phyloP scores from a whole-genome alignment of 2,329 filamentous ascomycete genomes.

The Aureobasidium sp. region DNA sequence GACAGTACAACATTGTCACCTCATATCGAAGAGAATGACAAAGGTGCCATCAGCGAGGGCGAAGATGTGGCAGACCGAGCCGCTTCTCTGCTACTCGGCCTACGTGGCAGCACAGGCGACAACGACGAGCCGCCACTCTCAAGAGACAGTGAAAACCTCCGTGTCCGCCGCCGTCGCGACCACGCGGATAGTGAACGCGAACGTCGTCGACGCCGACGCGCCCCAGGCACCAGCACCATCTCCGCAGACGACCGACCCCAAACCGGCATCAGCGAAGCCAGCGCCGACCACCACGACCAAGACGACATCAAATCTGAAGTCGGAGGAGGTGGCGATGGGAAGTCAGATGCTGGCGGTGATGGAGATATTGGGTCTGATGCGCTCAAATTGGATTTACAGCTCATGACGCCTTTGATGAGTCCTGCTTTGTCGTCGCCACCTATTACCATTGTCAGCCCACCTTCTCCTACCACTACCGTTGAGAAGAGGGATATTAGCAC shows the following conservation, averaged over 20 bases:
- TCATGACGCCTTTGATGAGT: slow-evolving; percentile 19
- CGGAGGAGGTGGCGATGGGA: slow-evolving; percentile 16
- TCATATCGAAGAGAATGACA: slow-evolving; percentile 21
- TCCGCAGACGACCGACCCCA: slow-evolving; percentile 24
- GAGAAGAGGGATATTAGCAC: slow-evolving; percentile 1
- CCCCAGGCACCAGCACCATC: slow-evolving; percentile 27
- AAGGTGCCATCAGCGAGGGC: slow-evolving; percentile 36
- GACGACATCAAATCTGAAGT: slow-evolving; percentile 23
- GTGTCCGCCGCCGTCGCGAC: slow-evolving; percentile 60
- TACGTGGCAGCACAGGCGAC: slow-evolving; percentile 54
- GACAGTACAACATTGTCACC: neutral
- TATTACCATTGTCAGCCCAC: slow-evolving; percentile 27
- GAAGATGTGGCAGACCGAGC: slow-evolving; percentile 82
- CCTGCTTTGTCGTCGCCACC: slow-evolving; percentile 20
- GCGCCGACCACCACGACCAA: slow-evolving; percentile 19
- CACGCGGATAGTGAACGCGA: slow-evolving; percentile 73
- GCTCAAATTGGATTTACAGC: slow-evolving; percentile 14
- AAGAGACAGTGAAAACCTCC: slow-evolving; percentile 31
- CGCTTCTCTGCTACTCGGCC: slow-evolving; percentile 73
- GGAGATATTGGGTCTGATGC: slow-evolving; percentile 2
- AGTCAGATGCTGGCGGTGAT: slow-evolving; percentile 16
- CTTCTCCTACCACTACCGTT: slow-evolving; percentile 22
- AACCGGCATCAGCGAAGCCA: slow-evolving; percentile 31
- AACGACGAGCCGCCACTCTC: slow-evolving; percentile 46
- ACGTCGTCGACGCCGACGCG: slow-evolving; percentile 56